Percentiles rank a stretch among this genome's conserved stretches.
Conservation (phyloP, 2,329 filamentous ascomycete genomes). For the Pestalotiopsis sp. region DNA sequence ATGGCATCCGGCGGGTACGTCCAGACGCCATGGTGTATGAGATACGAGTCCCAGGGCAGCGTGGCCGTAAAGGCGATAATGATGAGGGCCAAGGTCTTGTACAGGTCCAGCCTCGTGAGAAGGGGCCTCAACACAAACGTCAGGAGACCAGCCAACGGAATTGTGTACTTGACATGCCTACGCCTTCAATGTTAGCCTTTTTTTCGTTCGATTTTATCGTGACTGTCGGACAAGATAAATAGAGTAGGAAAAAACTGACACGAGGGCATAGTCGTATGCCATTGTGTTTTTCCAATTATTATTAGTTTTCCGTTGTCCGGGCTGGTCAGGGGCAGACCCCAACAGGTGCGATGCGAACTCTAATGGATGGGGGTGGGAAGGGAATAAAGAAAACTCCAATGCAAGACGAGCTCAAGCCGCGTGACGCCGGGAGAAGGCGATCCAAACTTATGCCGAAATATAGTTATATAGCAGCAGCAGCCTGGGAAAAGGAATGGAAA, state of each 20-base stretch:
- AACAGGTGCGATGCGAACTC: constrained; percentile 3
- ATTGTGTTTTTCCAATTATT: constrained; percentile 38
- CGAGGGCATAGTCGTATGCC: constrained; percentile 64
- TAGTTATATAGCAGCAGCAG: not conserved
- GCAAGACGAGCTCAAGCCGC: not conserved
- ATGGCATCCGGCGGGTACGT: constrained; percentile 69
- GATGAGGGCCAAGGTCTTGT: constrained; percentile 64
- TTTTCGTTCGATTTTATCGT: not conserved
- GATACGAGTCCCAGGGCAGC: constrained; percentile 76
- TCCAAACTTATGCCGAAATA: not conserved
- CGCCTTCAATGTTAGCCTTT: not conserved
- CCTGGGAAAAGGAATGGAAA: not conserved
- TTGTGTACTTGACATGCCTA: constrained; percentile 69
- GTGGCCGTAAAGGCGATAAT: constrained; percentile 67
- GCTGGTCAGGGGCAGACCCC: constrained; percentile 2
- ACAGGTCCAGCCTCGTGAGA: constrained; percentile 62
- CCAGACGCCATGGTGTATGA: constrained; percentile 71
- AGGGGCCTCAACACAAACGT: constrained; percentile 64
- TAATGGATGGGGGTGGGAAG: not conserved
- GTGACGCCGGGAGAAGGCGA: not conserved
- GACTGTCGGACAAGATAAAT: not conserved
- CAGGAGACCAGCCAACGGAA: constrained; percentile 63
- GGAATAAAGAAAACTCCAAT: not conserved
- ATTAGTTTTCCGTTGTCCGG: not conserved
- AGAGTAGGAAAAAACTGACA: constrained; percentile 48